These are phyloP conservation scores for Cercospora sp. DNA, from an alignment of 2,329 filamentous ascomycete species.

Conservation along the genomic window DNA sequence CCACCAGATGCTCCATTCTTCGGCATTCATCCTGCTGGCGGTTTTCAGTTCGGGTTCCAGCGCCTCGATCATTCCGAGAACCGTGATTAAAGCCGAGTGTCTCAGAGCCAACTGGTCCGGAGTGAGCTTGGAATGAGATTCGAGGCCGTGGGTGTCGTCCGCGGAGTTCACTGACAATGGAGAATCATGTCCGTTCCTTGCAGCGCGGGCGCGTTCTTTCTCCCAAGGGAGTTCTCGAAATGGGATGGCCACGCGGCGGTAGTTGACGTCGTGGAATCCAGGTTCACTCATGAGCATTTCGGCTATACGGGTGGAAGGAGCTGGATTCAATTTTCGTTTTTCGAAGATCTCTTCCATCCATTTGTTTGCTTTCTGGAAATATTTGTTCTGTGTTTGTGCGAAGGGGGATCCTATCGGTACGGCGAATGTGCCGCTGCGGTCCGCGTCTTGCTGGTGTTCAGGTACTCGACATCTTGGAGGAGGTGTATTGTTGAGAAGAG, in stretches of 20 bases:
- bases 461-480: slow-evolving; percentile 58
- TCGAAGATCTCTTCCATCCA: slow-evolving; percentile 80
- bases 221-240: slow-evolving; percentile 86
- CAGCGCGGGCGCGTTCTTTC: slow-evolving; percentile 56
- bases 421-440: slow-evolving; percentile 74
- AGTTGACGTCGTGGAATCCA: slow-evolving; percentile 70
- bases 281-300: slow-evolving; percentile 80
- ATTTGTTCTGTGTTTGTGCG: slow-evolving; percentile 76
- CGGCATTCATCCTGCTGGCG: slow-evolving; percentile 79
- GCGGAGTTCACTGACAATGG: slow-evolving; percentile 26
- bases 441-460: slow-evolving; percentile 63
- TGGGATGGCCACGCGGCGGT: slow-evolving; percentile 80
- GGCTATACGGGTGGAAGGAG: slow-evolving; percentile 76
- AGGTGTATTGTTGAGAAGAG: slow-evolving; percentile 75
- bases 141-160: slow-evolving; percentile 11
- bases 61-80: slow-evolving; percentile 80
- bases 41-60: slow-evolving; percentile 81
- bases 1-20: slow-evolving; percentile 91
- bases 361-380: slow-evolving; percentile 76
- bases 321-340: slow-evolving; percentile 64
- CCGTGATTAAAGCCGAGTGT: slow-evolving; percentile 75
- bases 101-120: slow-evolving; percentile 69
- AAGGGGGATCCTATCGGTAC: slow-evolving; percentile 82
- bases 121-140: slow-evolving; percentile 20
- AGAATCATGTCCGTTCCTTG: slow-evolving; percentile 27